Evolutionary conservation across 345 rosid species (phyloP).

Genomic region (Eucalyptus rudis): DNA sequence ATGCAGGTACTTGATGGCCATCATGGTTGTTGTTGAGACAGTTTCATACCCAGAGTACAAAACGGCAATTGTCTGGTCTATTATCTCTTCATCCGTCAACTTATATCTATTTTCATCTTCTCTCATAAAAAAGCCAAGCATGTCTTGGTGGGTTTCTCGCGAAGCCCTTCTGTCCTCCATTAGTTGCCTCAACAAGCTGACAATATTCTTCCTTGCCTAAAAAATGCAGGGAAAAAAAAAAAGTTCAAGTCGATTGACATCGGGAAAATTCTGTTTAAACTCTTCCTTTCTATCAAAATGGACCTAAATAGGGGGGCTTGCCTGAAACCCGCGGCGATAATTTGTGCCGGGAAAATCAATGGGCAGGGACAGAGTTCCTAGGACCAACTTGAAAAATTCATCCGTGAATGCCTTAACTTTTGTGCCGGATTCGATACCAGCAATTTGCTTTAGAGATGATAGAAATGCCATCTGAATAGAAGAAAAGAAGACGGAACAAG

Average conservation of each 20-base stretch:
- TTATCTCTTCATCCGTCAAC: slow-evolving; percentile 51
- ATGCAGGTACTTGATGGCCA: slow-evolving; percentile 68
- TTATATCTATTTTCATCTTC: slow-evolving; percentile 25
- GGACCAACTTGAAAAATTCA: slow-evolving; percentile 54
- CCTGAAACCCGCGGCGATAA: slow-evolving; percentile 62
- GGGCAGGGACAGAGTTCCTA: slow-evolving; percentile 75
- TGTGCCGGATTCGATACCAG: slow-evolving; percentile 24
- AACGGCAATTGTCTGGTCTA: slow-evolving; percentile 62
- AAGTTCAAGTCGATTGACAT: not conserved
- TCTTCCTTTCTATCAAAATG: not conserved
- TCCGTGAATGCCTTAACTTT: slow-evolving; percentile 23
- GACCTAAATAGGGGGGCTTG: not conserved
- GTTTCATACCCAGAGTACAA: slow-evolving; percentile 77
- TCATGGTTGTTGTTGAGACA: slow-evolving; percentile 70
- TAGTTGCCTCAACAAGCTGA: slow-evolving; percentile 20
- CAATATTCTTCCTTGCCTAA: slow-evolving; percentile 51
- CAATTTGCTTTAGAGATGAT: slow-evolving; percentile 43
- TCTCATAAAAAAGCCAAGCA: slow-evolving; percentile 47
- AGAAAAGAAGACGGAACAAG: not conserved
- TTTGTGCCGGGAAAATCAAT: slow-evolving; percentile 69
- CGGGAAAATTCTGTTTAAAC: not conserved
- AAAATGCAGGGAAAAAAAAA: not conserved
- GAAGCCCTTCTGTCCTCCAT: slow-evolving; percentile 48
- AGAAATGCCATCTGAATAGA: slow-evolving; percentile 55
- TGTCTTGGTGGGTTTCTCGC: slow-evolving; percentile 31